Evolutionary conservation across 164 flowering plant genomes (phyloP), one percentile per base, ranked within the genome.

Genomic region (Vitis cinerea): DNA sequence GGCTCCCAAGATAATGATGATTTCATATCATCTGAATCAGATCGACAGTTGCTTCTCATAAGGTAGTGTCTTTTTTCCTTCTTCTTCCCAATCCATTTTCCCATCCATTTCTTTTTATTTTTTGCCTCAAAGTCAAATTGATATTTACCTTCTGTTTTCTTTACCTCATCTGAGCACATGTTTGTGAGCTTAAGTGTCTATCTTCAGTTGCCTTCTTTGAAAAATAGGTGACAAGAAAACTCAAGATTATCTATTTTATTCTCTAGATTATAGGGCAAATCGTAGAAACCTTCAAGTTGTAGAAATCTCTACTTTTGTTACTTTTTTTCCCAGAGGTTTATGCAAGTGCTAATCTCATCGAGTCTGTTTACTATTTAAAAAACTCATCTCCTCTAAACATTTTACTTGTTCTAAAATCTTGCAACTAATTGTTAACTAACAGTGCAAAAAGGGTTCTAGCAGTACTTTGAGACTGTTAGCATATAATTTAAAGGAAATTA

Each of bases 1-100:
- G 19, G 11, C 48, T 76, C 79, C 30, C 77, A 76, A 66, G 82
- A 82, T 29, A 82, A 86, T 77, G 94, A 91, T 77, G 93, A 88
- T 73, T 88, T 86, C 75, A 87, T 93, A 59, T 72, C 86, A 70
- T 93, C 97, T 61, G 97, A 93, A 76, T 86, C 98, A 47, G 98
- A 93, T 67, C 80, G 88, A 71, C 98, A 93, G 74, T 11, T 84
- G 81, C 95, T 91, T 76, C 87, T 93, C 9, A 85, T 93, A 50
- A 90, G 78, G 98, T 93, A 87, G 4, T n/a, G 16, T 66, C 23
- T 64, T 19, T 2, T 61, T 62, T 9, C 49, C 54, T 15, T 62
- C 49, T 29, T 64, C 15, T 57, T 29, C 11, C 15, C 53, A 3
- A 37, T 3, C 44, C 44, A 3, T 37, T 6, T 37, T 6, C 44